These are phyloP conservation scores for Toxicodendron radicans DNA, from an alignment of 345 rosid species.

Conservation along the genomic window DNA sequence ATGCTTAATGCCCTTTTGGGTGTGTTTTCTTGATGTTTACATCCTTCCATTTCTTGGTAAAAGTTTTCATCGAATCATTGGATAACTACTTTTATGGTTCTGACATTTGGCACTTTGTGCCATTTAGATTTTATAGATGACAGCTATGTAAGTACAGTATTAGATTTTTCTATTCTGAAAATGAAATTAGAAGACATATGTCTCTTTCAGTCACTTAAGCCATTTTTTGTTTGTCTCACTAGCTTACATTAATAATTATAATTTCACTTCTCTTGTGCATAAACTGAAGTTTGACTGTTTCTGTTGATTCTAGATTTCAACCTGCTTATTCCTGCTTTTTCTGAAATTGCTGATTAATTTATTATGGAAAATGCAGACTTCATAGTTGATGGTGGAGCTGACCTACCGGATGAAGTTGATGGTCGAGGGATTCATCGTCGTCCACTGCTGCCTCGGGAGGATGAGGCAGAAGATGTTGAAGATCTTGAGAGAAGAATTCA, in stretches of 20 bases:
- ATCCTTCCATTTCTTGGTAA: not conserved
- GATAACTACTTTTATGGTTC: not conserved
- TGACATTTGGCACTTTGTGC: not conserved
- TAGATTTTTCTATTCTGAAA: not conserved
- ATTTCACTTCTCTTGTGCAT: not conserved
- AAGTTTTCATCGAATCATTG: not conserved
- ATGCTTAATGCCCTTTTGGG: not conserved
- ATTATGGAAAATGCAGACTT: conserved; percentile 52
- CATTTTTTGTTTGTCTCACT: not conserved
- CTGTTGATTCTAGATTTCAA: conserved; percentile 7
- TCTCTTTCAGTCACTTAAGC: not conserved
- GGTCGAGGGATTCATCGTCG: conserved; percentile 74
- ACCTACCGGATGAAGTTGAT: conserved; percentile 74
- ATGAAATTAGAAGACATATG: not conserved
- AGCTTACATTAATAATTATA: not conserved
- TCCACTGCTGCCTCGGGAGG: conserved; percentile 67
- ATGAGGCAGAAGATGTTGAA: conserved; percentile 86
- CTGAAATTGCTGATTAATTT: conserved; percentile 9
- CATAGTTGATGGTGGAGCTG: conserved; percentile 74
- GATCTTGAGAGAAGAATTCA: conserved; percentile 83
- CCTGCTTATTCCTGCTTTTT: not conserved
- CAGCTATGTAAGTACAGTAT: not conserved
- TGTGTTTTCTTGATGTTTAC: not conserved
- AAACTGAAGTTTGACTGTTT: not conserved
- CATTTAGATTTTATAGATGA: no score